Percentiles rank a stretch among this genome's conserved stretches.
phyloP scores from a whole-genome alignment of 2,329 filamentous ascomycete species.

The Pseudopithomyces chartarum region DNA sequence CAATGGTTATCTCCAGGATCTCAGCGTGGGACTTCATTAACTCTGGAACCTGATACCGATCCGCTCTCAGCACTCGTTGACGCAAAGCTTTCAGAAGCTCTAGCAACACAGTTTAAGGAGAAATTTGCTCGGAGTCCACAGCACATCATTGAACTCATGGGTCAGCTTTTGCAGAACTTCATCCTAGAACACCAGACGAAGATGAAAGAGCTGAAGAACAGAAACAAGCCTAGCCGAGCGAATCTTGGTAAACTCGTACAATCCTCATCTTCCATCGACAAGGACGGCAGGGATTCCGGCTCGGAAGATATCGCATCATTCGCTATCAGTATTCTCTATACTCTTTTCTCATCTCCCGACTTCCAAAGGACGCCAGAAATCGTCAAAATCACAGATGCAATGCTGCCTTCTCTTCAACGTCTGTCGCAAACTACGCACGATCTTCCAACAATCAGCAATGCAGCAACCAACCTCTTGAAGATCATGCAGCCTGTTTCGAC shows the following conservation, averaged over 20 bases:
- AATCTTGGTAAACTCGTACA: conserved; percentile 34
- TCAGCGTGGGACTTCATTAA: conserved; percentile 19
- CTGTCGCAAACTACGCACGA: conserved; percentile 21
- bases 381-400: conserved; percentile 14
- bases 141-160: conserved; percentile 68
- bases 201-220: conserved; percentile 44
- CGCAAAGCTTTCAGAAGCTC: conserved; percentile 66
- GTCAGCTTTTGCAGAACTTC: conserved; percentile 59
- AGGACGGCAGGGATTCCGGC: conserved; percentile 16
- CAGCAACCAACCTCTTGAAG: conserved; percentile 51
- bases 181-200: conserved; percentile 48
- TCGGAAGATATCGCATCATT: conserved; percentile 47
- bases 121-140: conserved; percentile 67
- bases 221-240: conserved; percentile 28
- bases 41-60: conserved; percentile 44
- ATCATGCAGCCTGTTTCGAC: conserved; percentile 60
- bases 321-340: conserved; percentile 48
- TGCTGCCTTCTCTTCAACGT: conserved; percentile 27
- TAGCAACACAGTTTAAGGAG: conserved; percentile 67
- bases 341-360: conserved; percentile 39
- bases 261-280: conserved; percentile 1
- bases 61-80: conserved; percentile 59
- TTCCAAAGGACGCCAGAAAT: conserved; percentile 38
- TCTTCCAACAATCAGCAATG: conserved; percentile 25
- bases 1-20: conserved; percentile 57